Conservation (phyloP, 163 green algal genomes). For the Scenedesmus sp. region DNA sequence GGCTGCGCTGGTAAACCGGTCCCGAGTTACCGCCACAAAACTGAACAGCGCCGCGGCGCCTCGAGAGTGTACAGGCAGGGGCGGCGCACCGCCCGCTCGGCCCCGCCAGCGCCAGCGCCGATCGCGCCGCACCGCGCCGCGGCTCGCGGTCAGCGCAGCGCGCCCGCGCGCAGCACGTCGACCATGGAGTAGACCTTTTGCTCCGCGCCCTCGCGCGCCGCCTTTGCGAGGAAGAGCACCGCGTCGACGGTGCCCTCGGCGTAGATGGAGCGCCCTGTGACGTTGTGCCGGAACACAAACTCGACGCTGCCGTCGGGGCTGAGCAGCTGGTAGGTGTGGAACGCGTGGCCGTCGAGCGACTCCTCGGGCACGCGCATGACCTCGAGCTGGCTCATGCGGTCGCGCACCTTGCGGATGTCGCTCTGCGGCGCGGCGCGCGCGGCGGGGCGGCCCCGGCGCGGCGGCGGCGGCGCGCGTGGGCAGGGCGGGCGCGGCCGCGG, state of each 20-base stretch:
- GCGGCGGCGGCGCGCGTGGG: no score
- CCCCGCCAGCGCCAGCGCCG: no score
- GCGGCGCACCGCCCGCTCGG: no score
- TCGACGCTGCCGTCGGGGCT: constrained; percentile 73
- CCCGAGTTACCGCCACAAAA: no score
- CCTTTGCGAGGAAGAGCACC: constrained; percentile 82
- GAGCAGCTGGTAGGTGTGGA: constrained; percentile 91
- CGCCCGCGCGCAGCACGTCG: constrained; percentile 58
- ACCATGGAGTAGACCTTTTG: constrained; percentile 97
- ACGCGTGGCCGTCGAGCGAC: constrained; percentile 87
- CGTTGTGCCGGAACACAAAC: constrained; percentile 97
- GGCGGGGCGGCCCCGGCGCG: no score
- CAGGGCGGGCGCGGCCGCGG: no score
- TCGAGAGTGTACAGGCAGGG: no score
- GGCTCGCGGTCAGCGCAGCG: background rate
- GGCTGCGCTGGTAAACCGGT: no score
- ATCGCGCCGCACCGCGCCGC: background rate
- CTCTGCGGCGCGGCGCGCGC: constrained; percentile 46
- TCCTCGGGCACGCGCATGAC: constrained; percentile 87
- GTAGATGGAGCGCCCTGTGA: constrained; percentile 91
- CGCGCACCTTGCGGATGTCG: constrained; percentile 83
- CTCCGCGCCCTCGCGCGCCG: constrained; percentile 62
- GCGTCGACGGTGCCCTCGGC: constrained; percentile 95
- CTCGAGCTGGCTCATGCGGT: constrained; percentile 68
- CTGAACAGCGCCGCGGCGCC: no score